Percentiles rank a stretch among this genome's conserved stretches.
These are phyloP conservation scores for Daedaleopsis sinensis DNA, from an alignment of 768 basidiomycete genomes.

Conservation along the genomic window DNA sequence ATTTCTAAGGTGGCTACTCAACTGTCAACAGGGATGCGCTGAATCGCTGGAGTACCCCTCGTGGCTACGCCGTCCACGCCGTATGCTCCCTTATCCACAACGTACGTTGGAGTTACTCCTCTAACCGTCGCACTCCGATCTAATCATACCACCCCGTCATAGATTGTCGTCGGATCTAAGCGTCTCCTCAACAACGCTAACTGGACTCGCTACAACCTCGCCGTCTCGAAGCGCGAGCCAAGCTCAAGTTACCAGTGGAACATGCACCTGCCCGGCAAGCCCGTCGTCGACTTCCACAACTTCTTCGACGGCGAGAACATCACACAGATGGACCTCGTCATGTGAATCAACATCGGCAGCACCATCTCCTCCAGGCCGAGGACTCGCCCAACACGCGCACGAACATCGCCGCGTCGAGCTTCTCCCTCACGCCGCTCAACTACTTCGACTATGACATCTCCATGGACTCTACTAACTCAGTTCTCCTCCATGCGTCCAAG, in stretches of 20 bases:
- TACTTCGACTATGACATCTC: slow-evolving; percentile 68
- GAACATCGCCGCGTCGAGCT: slow-evolving; percentile 57
- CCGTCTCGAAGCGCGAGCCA: slow-evolving; percentile 59
- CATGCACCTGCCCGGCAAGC: slow-evolving; percentile 58
- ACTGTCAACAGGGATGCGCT: slow-evolving; percentile 55
- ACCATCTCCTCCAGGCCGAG: slow-evolving; percentile 68
- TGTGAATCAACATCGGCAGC: slow-evolving; percentile 70
- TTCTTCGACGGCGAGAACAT: slow-evolving; percentile 69
- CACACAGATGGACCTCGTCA: slow-evolving; percentile 65
- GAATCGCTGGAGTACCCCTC: slow-evolving; percentile 59
- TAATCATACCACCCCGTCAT: neutral
- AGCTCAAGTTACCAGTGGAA: slow-evolving; percentile 64
- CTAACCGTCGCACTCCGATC: neutral
- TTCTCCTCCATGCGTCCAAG: slow-evolving; percentile 46
- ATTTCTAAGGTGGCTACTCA: slow-evolving; percentile 60
- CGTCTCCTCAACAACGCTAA: slow-evolving; percentile 62
- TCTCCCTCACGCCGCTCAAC: slow-evolving; percentile 63
- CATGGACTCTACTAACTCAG: slow-evolving; percentile 57
- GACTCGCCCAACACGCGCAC: slow-evolving; percentile 65
- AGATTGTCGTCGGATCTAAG: slow-evolving; percentile 64
- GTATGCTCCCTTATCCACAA: slow-evolving; percentile 57
- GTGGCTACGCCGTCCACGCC: slow-evolving; percentile 66
- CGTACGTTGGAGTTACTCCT: slow-evolving; percentile 30
- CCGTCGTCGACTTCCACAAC: slow-evolving; percentile 59
- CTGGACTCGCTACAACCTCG: slow-evolving; percentile 67